These are phyloP conservation scores for Colletotrichum shisoi DNA, from an alignment of 2,329 filamentous ascomycete genomes.

Conservation along the genomic window DNA sequence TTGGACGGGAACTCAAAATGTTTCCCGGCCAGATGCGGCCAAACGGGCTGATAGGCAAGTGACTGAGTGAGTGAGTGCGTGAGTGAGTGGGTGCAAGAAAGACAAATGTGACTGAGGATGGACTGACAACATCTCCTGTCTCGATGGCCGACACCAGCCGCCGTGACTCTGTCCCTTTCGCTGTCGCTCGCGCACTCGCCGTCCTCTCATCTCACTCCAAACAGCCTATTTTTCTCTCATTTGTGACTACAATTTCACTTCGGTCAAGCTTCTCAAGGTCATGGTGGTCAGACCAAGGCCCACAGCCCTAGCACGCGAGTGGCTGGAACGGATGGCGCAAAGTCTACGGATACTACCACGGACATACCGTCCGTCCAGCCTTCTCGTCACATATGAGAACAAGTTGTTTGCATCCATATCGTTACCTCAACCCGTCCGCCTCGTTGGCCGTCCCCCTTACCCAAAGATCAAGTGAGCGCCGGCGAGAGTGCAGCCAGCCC, in stretches of 20 bases:
- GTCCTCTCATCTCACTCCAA: background rate
- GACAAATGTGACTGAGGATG: conserved; percentile 35
- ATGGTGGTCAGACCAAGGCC: background rate
- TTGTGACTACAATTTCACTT: conserved; percentile 20
- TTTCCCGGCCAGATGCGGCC: background rate
- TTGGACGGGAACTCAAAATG: background rate
- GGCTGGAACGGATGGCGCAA: too few relatives aligned
- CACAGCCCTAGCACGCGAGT: too few relatives aligned
- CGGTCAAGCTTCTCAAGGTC: conserved; percentile 4
- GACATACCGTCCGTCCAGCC: too few relatives aligned
- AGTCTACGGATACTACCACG: too few relatives aligned
- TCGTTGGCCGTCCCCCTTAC: background rate
- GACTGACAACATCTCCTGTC: conserved; percentile 20
- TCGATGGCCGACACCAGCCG: conserved; percentile 16
- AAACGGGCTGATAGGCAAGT: conserved; percentile 8
- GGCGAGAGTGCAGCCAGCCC: background rate
- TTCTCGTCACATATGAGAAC: background rate
- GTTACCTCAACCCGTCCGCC: conserved; percentile 22
- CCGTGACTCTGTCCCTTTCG: background rate
- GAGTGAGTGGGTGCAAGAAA: background rate
- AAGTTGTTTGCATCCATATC: conserved; percentile 17
- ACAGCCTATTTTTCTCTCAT: conserved; percentile 20
- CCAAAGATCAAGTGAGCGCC: background rate
- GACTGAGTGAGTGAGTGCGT: background rate
- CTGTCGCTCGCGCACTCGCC: background rate